These are phyloP conservation scores for Grigorovia humatica DNA, from an alignment of 805 yeast genomes.

Conservation along the genomic window DNA sequence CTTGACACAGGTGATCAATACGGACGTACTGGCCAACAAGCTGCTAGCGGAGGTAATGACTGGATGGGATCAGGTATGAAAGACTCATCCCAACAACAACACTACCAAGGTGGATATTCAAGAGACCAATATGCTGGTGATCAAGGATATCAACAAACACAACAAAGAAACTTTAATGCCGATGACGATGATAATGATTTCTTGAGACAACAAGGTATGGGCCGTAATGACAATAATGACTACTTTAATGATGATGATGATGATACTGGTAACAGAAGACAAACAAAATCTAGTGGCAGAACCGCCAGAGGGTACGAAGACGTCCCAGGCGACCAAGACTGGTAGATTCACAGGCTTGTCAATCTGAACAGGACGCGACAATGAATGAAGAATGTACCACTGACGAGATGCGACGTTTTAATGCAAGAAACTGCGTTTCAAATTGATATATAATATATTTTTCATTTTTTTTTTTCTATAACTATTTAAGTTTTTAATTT, in stretches of 20 bases:
- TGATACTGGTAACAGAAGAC: background rate
- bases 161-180: background rate
- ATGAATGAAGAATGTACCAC: background rate
- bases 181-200: background rate
- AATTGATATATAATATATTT: no score
- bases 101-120: conserved; percentile 1
- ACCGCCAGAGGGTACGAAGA: background rate
- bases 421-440: background rate
- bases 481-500: background rate
- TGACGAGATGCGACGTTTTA: background rate
- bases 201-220: conserved; percentile 1
- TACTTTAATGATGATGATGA: background rate
- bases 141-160: background rate
- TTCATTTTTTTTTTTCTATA: no score
- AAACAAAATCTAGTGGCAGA: background rate
- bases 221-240: background rate
- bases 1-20: background rate
- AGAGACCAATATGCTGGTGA: background rate
- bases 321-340: background rate
- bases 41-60: background rate
- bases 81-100: background rate
- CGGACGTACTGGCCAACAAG: background rate
- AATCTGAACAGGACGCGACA: background rate
- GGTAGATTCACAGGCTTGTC: background rate
- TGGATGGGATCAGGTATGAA: background rate